A percentile compares a stretch with the other conserved stretches of the same genome.
These are phyloP conservation scores for Eutrema yunnanense DNA, from an alignment of 345 rosid genomes.

Conservation along the genomic window DNA sequence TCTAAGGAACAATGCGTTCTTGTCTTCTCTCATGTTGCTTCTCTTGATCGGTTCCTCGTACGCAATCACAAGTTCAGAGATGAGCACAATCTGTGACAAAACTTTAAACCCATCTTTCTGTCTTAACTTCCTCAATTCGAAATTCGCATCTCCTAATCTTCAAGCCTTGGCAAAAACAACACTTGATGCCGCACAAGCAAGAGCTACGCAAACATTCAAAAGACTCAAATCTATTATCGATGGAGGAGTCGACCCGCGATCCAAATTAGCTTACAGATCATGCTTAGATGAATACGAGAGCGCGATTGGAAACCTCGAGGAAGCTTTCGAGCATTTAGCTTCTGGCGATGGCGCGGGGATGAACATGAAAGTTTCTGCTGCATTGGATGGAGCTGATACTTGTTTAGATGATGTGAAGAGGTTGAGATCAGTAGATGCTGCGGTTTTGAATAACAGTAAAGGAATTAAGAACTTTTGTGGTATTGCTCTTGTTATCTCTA, in stretches of 20 bases:
- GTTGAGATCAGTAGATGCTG: constrained; percentile 19
- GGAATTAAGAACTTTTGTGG: constrained; percentile 27
- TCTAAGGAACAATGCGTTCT: constrained; percentile 27
- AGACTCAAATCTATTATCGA: constrained; percentile 22
- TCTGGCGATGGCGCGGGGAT: constrained; percentile 17
- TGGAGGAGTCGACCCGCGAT: constrained; percentile 23
- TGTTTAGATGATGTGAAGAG: constrained; percentile 30
- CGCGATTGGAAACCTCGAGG: background rate
- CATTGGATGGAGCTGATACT: constrained; percentile 24
- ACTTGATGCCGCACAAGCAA: constrained; percentile 18
- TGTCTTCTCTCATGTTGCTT: constrained; percentile 28
- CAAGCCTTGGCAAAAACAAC: constrained; percentile 24
- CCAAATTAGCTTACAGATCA: constrained; percentile 24
- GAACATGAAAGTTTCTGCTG: constrained; percentile 28
- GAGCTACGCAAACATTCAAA: constrained; percentile 10
- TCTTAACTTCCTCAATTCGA: constrained; percentile 15
- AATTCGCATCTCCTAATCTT: constrained; percentile 19
- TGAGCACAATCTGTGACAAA: constrained; percentile 26
- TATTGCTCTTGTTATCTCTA: constrained; percentile 28
- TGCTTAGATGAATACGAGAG: constrained; percentile 23
- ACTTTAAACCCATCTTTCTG: constrained; percentile 22
- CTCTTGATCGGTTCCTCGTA: constrained; percentile 20
- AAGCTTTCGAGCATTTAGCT: constrained; percentile 22
- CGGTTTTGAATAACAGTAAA: constrained; percentile 19
- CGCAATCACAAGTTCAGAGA: constrained; percentile 24